Conservation (phyloP, 1,284 basidiomycete genomes). For the Amylostereum areolatum region DNA sequence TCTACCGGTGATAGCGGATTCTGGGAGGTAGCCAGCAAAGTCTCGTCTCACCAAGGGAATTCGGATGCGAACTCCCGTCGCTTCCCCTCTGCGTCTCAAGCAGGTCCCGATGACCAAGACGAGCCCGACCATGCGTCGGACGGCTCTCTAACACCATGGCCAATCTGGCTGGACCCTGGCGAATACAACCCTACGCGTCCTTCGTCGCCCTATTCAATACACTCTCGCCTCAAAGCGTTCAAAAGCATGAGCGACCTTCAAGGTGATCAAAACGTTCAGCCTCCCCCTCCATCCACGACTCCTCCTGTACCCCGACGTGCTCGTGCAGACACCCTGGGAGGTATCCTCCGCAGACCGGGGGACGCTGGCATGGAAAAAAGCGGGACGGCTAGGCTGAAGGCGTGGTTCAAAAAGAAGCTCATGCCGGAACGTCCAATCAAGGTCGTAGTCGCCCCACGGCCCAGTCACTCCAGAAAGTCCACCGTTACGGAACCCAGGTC, state of each 20-base stretch:
- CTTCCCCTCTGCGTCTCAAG: no score
- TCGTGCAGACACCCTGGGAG: neutral
- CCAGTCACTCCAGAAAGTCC: neutral
- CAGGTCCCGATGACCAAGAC: no score
- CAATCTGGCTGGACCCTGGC: no score
- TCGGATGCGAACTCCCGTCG: no score
- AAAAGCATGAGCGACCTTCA: conserved; percentile 15
- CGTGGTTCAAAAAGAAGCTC: conserved; percentile 60
- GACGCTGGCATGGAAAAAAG: conserved; percentile 16
- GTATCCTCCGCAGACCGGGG: neutral
- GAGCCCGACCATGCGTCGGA: no score
- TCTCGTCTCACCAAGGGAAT: no score
- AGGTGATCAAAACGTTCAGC: neutral
- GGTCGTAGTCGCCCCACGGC: neutral
- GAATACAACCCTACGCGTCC: neutral
- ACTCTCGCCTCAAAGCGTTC: conserved; percentile 10
- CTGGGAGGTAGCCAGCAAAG: no score
- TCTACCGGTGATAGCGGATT: neutral
- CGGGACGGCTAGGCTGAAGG: conserved; percentile 41
- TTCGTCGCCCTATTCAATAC: neutral
- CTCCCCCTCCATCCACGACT: neutral
- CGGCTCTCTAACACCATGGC: no score
- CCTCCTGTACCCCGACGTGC: neutral
- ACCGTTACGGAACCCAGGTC: conserved; percentile 16
- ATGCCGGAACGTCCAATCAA: conserved; percentile 23